phyloP scores from a whole-genome alignment of 2,329 filamentous ascomycete genomes.

The Xylariaceae sp. region DNA sequence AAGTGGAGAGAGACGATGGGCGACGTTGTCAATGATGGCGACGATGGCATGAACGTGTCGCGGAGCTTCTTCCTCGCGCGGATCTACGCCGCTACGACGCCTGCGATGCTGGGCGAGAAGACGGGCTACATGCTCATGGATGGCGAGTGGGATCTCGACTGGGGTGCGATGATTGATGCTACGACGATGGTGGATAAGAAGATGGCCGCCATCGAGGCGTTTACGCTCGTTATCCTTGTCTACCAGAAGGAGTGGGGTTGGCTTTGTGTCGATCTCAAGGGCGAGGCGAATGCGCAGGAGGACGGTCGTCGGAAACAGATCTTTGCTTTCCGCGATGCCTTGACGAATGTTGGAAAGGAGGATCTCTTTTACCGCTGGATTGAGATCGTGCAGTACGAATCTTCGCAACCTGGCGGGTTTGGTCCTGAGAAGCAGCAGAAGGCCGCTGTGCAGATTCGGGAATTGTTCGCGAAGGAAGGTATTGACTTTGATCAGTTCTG shows the following conservation, averaged over 20 bases:
- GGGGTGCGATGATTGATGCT: slow-evolving; percentile 70
- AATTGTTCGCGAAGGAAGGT: slow-evolving; percentile 66
- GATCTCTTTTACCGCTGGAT: slow-evolving; percentile 89
- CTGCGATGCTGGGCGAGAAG: slow-evolving; percentile 64
- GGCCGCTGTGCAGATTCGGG: slow-evolving; percentile 68
- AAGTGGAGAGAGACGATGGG: slow-evolving; percentile 61
- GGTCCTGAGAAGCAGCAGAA: slow-evolving; percentile 65
- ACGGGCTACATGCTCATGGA: slow-evolving; percentile 86
- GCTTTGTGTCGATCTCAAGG: slow-evolving; percentile 59
- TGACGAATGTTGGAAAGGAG: slow-evolving; percentile 75
- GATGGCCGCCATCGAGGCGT: slow-evolving; percentile 56
- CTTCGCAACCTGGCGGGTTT: slow-evolving; percentile 72
- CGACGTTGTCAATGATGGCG: slow-evolving; percentile 18
- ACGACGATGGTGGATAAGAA: slow-evolving; percentile 63
- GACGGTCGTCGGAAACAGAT: slow-evolving; percentile 68
- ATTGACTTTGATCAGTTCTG: slow-evolving; percentile 82
- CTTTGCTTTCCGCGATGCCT: slow-evolving; percentile 70
- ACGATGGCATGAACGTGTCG: slow-evolving; percentile 36
- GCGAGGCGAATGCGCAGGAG: slow-evolving; percentile 31
- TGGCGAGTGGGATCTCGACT: slow-evolving; percentile 82
- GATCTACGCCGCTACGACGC: slow-evolving; percentile 64
- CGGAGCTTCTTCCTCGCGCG: slow-evolving; percentile 56
- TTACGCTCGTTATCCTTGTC: slow-evolving; percentile 66
- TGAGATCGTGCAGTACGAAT: slow-evolving; percentile 85
- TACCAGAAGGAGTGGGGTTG: slow-evolving; percentile 65